Evolutionary conservation across 2,329 filamentous ascomycete species (phyloP), one percentile per base, ranked within the genome.

Genomic region (Fusarium sp.): DNA sequence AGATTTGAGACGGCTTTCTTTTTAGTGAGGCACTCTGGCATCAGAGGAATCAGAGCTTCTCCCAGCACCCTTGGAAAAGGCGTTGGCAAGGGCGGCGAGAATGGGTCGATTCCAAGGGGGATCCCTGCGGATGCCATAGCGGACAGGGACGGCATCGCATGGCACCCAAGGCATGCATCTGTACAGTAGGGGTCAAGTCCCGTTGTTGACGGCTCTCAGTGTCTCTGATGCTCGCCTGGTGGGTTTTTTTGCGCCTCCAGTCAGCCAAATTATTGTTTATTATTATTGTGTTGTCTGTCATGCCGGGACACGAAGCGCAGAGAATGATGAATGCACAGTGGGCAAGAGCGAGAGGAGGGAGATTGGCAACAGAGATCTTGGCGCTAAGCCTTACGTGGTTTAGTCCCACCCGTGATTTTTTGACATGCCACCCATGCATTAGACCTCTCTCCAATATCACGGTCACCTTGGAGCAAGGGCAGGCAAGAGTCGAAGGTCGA

Each of bases 11-110:
- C 70, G 43, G 60, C 36, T 39, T 62, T 48, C 46, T 53, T 34
- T 12, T 64, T 52, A 61, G 52, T 61, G 64, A 65, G 68, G 66
- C 69, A 73, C 71, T 72, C 62, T 69, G 71, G 68, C 60, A 56
- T 40, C 62, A 65, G 65, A 69, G 68, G 62, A 71, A 66, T 65
- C 73, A 75, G 62, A 75, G 73, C 73, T 66, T 60, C 39, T 37
- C 51, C 52, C 57, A 40, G 18, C 50, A 37, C 54, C 55, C 54
- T 57, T 34, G 31, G 44, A 56, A 51, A 37, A 40, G 46, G 55
- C 31, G 37, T 46, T 57, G 10, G 43, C 34, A 62, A 61, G 46
- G 43, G 52, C 52, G 65, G 65, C 62, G 52, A 57, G 55, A 52
- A 65, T 70, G 68, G 68, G 68, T 59, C 67, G 59, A 68, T 68